Base-by-base conservation (phyloP, 257 asterid species). In the Gentiana macrophylla region DNA sequence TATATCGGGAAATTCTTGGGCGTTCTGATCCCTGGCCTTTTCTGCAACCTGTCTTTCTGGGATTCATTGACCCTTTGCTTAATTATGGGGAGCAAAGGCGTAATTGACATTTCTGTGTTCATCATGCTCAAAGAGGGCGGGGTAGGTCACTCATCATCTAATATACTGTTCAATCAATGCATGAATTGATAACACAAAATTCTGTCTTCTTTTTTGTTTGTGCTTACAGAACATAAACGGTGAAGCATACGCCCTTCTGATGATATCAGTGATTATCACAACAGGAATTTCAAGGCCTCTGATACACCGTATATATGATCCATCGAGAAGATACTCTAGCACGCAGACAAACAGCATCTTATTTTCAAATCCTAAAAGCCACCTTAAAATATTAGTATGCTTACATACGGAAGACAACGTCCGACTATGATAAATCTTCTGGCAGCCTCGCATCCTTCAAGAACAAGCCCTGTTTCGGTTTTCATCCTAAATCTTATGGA, bases 41-140 rank as follows among this genome's bases (percentile, higher is more conserved):
- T 60, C 50, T 72, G 65, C 11, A 52, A 64, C 34, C 32, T 77
- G 8, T 76, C 84, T 0, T 50, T 64, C 0, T 52, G 54, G 59
- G 88, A 82, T n/a, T 82, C 88, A 2, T 12, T 72, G 1, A n/a
- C 77, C 53, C 82, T 82, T 36, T 69, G 78, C 63, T 77, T 82
- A 34, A 60, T 85, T 49, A 72, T 82, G 86, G 76, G 86, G 43
- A 70, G 87, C 61, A 82, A 64, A 59, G 94, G 94, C 38, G 69
- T 74, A 35, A 56, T 82, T 8, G 94, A 85, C 63, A 72, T 72
- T 46, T 56, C 77, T 33, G 53, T 65, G 1, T 84, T 72, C 50
- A 66, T 79, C 59, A 57, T 61, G 45, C 8, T 81, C 70, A 67
- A 35, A 56, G 84, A 74, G 47, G 70, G 72, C 11, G 77, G 77